Base-by-base conservation (phyloP, 2,329 filamentous ascomycete genomes). In the Coniochaeta sp. region DNA sequence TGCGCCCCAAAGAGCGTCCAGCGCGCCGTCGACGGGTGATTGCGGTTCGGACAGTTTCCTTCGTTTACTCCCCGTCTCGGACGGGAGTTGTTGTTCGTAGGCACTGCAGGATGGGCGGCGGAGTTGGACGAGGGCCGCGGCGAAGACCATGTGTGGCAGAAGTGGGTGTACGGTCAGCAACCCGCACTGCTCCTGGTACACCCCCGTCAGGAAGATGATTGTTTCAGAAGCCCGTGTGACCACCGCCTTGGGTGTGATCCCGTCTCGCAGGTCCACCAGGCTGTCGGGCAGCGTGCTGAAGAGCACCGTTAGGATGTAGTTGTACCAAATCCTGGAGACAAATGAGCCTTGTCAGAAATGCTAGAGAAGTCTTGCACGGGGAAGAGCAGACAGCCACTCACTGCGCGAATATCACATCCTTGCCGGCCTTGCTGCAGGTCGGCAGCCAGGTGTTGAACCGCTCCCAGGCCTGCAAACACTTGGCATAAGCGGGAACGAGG, bases 291-390 rank as follows among this genome's bases (percentile, higher is more conserved):
- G 64, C 0, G 66, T 64, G 14, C 61, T 59, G n/a, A 67, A 62
- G 22, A 68, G 54, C n/a, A 57, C 62, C n/a, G 67, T 62, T 17
- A 67, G 56, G 56, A 65, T 66, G 42, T 63, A 67, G 17, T 67
- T 62, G 59, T 67, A 68, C 64, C 66, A 67, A 9, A 65, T 65
- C 17, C 66, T 68, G 10, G 47, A 30, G n/a, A 2, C 2, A 14
- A 17, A 26, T 2, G 47, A n/a, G 6, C 24, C 3, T n/a, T 26
- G 22, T 52, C 16, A 52, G 47, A 14, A 17, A 14, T 4, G 42
- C 5, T 17, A n/a, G 16, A 40, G 4, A 24, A 22, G 42, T 47
- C 8, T 47, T 19, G 2, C 7, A 22, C 8, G 55, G 52, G n/a
- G n/a, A n/a, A n/a, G n/a, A 34, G 24, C 6, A 24, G 19, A 40